Evolutionary conservation across 2,329 filamentous ascomycete genomes (phyloP).

Genomic region (Spiromastix sp.): DNA sequence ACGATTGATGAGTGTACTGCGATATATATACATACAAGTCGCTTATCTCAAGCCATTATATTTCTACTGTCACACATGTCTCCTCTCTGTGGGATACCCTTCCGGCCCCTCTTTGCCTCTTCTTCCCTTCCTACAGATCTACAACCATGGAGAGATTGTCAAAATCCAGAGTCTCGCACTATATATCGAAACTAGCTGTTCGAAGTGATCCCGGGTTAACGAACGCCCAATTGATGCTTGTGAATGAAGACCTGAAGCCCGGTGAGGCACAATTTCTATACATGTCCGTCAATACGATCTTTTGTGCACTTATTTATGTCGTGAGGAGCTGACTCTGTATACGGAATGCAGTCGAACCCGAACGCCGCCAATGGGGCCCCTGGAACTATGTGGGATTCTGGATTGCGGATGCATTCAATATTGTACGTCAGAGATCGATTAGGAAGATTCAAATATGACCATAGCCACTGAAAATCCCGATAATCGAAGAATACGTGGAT

Average conservation of each 20-base stretch:
- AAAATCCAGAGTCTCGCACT: constrained; percentile 26
- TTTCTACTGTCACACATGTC: too few relatives aligned
- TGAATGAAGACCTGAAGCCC: constrained; percentile 69
- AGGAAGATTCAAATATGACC: background rate
- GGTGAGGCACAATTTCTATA: constrained; percentile 21
- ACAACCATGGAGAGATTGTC: constrained; percentile 31
- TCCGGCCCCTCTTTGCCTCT: background rate
- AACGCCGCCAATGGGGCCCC: constrained; percentile 69
- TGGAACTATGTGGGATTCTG: constrained; percentile 88
- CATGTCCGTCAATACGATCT: constrained; percentile 4
- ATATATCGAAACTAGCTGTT: constrained; percentile 53
- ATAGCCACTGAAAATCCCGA: background rate
- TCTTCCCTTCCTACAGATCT: background rate
- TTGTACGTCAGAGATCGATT: constrained; percentile 34
- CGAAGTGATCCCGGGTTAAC: constrained; percentile 67
- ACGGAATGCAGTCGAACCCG: constrained; percentile 57
- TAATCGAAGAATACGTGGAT: constrained; percentile 70
- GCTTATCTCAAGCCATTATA: too few relatives aligned
- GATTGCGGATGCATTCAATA: constrained; percentile 78
- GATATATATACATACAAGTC: too few relatives aligned
- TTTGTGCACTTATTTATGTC: constrained; percentile 8
- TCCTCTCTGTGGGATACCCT: too few relatives aligned
- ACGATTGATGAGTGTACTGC: too few relatives aligned
- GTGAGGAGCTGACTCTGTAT: too few relatives aligned
- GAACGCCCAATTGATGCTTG: constrained; percentile 72